Conservation (phyloP, 768 basidiomycete genomes). For the Suillus alpinus region DNA sequence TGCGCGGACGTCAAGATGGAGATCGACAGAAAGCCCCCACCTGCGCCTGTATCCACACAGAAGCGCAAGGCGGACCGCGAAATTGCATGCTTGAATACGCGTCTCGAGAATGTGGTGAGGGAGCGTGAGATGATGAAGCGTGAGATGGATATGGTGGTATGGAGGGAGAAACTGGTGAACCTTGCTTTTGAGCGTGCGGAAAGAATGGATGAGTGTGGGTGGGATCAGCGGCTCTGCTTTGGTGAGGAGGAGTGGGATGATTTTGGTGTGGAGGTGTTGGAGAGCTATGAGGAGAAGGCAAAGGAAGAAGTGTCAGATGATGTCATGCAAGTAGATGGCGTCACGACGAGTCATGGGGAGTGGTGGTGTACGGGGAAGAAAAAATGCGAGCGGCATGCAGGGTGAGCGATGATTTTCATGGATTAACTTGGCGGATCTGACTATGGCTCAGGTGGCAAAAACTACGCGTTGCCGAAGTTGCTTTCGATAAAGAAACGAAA, state of each 20-base stretch:
- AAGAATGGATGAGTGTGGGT: constrained; percentile 73
- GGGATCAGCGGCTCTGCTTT: constrained; percentile 83
- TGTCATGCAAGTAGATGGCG: constrained; percentile 37
- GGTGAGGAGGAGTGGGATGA: constrained; percentile 79
- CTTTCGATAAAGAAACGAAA: constrained; percentile 73
- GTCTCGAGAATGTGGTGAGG: constrained; percentile 56
- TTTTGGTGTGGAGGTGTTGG: constrained; percentile 62
- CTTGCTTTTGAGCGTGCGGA: constrained; percentile 68
- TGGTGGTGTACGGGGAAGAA: constrained; percentile 83
- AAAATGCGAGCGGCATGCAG: constrained; percentile 75
- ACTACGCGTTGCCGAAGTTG: constrained; percentile 67
- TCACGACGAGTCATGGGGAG: constrained; percentile 36
- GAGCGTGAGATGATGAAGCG: constrained; percentile 64
- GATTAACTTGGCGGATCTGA: constrained; percentile 4
- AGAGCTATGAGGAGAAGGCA: constrained; percentile 59
- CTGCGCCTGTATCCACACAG: constrained; percentile 28
- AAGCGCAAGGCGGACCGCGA: constrained; percentile 56
- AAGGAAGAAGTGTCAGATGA: constrained; percentile 33
- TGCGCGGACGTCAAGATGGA: constrained; percentile 33
- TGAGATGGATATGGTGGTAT: constrained; percentile 65
- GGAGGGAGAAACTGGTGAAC: constrained; percentile 68
- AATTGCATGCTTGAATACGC: constrained; percentile 47
- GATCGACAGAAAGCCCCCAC: constrained; percentile 10
- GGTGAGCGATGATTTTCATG: constrained; percentile 42
- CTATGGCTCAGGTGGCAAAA: constrained; percentile 65